Base-by-base conservation (phyloP, 768 basidiomycete genomes). In the Holtermannia corniformis region DNA sequence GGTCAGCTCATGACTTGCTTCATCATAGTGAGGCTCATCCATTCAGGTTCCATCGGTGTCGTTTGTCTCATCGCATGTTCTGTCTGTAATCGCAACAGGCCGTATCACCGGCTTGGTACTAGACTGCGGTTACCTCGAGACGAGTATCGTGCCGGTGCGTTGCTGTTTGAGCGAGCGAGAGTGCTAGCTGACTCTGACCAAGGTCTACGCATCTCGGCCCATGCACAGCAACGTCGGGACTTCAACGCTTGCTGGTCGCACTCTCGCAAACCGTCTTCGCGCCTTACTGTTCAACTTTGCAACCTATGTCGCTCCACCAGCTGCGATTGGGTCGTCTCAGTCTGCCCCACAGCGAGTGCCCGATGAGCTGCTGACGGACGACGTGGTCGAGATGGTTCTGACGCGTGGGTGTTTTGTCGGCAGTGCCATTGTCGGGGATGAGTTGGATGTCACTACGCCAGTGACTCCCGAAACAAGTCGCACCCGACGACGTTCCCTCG, bases 141-240 rank as follows among this genome's bases (percentile, higher is more conserved):
- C 90, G 0, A 84, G 83, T 3, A 82, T 82, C 3, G 77, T 96
- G 20, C 91, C 95, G 0, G 93, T 93, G 61, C 50, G 86, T 74
- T 7, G n/a, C n/a, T n/a, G n/a, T n/a, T n/a, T n/a, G n/a, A n/a
- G n/a, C n/a, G n/a, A n/a, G n/a, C n/a, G n/a, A n/a, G n/a, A n/a
- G n/a, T n/a, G n/a, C 32, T 11, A 23, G 46, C 22, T 5, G 47
- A 25, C 14, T 26, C 7, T 19, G 3, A 13, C 12, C 11, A 23
- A 97, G 93, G 87, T 96, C 60, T 93, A 84, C 63, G 82, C 87
- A 25, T 83, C 91, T 4, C 77, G 93, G 37, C 93, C 93, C 0
- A 74, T 97, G 43, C 95, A 82, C 65, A 81, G 87, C 14, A 81
- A 84, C 46, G 75, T 95, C 5, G 80, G 80, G 61, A 85, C 89